Conservation (phyloP, 495 filamentous ascomycete genomes). For the Poronia punctata region DNA sequence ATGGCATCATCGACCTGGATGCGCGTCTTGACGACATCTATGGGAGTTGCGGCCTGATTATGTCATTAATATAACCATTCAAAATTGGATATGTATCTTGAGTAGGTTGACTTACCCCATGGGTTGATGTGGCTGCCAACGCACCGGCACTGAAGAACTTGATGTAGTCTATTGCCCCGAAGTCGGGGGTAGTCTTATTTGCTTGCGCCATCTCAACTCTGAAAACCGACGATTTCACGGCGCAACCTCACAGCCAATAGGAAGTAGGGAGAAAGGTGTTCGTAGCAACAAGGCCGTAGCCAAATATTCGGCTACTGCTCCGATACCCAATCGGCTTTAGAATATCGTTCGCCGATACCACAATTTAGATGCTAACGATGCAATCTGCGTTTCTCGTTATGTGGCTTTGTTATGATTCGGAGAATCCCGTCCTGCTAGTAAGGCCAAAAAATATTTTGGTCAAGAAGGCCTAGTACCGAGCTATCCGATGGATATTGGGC, state of each 20-base stretch:
- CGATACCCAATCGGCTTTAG: too few species aligned
- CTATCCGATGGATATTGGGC: too few species aligned
- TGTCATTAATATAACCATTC: neutral
- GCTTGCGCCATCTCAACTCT: conserved; percentile 12
- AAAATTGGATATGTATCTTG: conserved; percentile 11
- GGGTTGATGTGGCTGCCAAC: conserved; percentile 76
- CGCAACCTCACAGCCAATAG: neutral
- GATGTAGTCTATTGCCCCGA: conserved; percentile 39
- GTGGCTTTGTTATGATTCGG: too few species aligned
- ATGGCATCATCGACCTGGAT: conserved; percentile 70
- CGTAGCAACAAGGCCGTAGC: too few species aligned
- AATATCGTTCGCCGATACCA: too few species aligned
- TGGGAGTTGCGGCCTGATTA: conserved; percentile 39
- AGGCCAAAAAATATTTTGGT: too few species aligned
- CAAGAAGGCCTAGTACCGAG: too few species aligned
- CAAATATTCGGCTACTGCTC: too few species aligned
- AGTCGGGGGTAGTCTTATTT: conserved; percentile 19
- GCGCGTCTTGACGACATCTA: conserved; percentile 59
- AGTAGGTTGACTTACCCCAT: conserved; percentile 63
- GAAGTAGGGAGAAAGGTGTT: too few species aligned
- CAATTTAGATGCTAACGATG: too few species aligned
- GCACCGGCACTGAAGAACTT: conserved; percentile 80
- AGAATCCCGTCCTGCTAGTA: too few species aligned
- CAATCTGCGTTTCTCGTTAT: too few species aligned
- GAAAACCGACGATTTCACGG: neutral